Conservation (phyloP, 2,329 filamentous ascomycete genomes). For the Fusarium compactum region DNA sequence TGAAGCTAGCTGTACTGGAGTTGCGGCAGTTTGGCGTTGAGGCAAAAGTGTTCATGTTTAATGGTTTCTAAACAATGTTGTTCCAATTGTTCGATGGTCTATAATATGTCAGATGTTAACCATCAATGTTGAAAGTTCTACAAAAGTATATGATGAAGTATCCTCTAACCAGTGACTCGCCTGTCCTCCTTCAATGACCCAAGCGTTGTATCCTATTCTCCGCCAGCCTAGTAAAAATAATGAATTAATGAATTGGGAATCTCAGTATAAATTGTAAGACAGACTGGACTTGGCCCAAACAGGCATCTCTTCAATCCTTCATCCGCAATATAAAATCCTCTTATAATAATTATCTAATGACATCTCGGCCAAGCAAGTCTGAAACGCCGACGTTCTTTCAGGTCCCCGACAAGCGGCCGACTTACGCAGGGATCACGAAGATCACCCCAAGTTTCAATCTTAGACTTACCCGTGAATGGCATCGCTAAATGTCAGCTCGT, state of each 20-base stretch:
- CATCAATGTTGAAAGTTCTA: not conserved
- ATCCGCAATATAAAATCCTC: not conserved
- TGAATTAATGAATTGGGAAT: not conserved
- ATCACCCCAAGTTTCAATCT: constrained; percentile 15
- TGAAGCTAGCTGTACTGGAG: constrained; percentile 12
- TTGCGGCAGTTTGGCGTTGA: constrained; percentile 33
- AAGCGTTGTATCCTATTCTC: not conserved
- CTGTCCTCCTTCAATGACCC: not conserved
- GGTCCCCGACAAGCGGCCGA: constrained; percentile 29
- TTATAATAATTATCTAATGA: not conserved
- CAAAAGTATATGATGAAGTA: not conserved
- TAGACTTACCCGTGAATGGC: constrained; percentile 13
- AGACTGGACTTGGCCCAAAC: not conserved
- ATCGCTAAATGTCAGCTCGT: constrained; percentile 22
- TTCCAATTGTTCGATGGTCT: constrained; percentile 8
- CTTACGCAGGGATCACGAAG: constrained; percentile 28
- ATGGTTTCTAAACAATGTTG: constrained; percentile 4
- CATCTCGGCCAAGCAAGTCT: constrained; percentile 1
- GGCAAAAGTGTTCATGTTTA: constrained; percentile 27
- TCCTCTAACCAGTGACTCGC: not conserved
- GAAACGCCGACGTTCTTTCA: constrained; percentile 12
- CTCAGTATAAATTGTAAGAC: accelerated
- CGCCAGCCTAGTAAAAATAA: not conserved
- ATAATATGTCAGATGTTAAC: not conserved
- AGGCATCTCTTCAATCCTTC: not conserved